These are phyloP conservation scores for Schizothecium vesticola DNA, from an alignment of 495 filamentous ascomycete genomes.

Conservation along the genomic window DNA sequence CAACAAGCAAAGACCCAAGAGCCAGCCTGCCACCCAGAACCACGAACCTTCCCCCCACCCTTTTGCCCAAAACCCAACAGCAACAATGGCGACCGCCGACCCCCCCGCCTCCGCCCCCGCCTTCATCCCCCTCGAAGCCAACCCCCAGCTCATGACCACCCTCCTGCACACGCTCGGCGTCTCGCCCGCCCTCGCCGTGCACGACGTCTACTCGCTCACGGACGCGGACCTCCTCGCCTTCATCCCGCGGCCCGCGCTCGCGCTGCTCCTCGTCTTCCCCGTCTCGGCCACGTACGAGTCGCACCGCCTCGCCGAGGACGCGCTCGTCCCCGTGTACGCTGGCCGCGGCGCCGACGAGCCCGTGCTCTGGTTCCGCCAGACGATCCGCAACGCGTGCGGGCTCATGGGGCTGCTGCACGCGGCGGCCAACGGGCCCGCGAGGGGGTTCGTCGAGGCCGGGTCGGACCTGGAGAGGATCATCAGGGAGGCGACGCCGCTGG, in stretches of 20 bases:
- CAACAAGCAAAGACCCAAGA: not conserved
- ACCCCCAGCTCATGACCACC: conserved; percentile 74
- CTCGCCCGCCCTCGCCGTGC: conserved; percentile 57
- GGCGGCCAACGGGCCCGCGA: conserved; percentile 51
- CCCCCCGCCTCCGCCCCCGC: conserved; percentile 29
- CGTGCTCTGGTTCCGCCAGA: conserved; percentile 81
- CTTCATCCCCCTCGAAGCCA: conserved; percentile 53
- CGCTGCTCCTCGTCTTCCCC: conserved; percentile 81
- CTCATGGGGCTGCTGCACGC: conserved; percentile 75
- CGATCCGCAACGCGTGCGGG: conserved; percentile 78
- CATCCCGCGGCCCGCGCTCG: conserved; percentile 76
- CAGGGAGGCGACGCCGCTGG: conserved; percentile 43
- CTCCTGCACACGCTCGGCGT: conserved; percentile 74
- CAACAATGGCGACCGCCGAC: conserved; percentile 32
- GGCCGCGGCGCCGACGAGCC: conserved; percentile 44
- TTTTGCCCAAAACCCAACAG: not conserved
- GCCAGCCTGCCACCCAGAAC: too few relatives aligned
- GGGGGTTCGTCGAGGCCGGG: conserved; percentile 37
- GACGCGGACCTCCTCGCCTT: conserved; percentile 73
- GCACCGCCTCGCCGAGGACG: conserved; percentile 60
- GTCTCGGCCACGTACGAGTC: conserved; percentile 65
- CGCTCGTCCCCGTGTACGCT: conserved; percentile 40
- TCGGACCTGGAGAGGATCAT: conserved; percentile 42
- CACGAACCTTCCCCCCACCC: not conserved
- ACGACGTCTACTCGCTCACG: conserved; percentile 80